These are phyloP conservation scores for Seiridium unicorne DNA, from an alignment of 2,329 filamentous ascomycete genomes.

Conservation along the genomic window DNA sequence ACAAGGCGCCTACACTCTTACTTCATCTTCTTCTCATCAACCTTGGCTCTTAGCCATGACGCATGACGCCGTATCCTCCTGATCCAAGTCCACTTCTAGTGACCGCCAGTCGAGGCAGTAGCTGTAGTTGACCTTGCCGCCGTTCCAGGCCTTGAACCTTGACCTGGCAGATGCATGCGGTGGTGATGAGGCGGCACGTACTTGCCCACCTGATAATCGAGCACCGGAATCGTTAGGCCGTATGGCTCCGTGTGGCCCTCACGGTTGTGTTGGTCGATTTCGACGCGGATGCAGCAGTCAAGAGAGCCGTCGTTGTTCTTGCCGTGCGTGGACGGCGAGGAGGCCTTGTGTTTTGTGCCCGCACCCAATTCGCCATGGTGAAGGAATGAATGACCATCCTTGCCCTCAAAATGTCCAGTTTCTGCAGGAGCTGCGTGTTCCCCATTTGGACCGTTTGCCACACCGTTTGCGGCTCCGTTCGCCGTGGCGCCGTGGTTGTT, in stretches of 20 bases:
- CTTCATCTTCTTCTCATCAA: background rate
- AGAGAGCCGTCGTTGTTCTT: slow-evolving; percentile 59
- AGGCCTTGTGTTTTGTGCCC: slow-evolving; percentile 76
- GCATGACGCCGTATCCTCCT: no score
- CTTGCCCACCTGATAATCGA: slow-evolving; percentile 38
- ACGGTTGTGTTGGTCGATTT: slow-evolving; percentile 80
- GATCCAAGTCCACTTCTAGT: background rate
- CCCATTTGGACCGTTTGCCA: slow-evolving; percentile 9
- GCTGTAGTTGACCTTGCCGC: background rate
- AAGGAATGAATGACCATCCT: slow-evolving; percentile 69
- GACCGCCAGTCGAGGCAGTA: background rate
- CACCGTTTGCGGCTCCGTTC: slow-evolving; percentile 9
- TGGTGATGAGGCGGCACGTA: slow-evolving; percentile 21
- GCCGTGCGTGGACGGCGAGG: slow-evolving; percentile 53
- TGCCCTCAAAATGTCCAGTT: slow-evolving; percentile 36
- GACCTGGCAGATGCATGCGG: slow-evolving; percentile 18
- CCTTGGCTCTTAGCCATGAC: no score
- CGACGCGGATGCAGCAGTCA: slow-evolving; percentile 82
- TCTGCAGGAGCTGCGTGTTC: slow-evolving; percentile 14
- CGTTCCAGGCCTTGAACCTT: background rate
- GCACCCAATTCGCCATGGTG: slow-evolving; percentile 75
- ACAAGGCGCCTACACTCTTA: no score
- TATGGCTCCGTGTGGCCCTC: slow-evolving; percentile 80
- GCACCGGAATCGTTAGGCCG: slow-evolving; percentile 77
- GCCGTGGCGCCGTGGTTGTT: slow-evolving; percentile 35